Percentiles rank a stretch among this genome's conserved stretches.
Evolutionary conservation across 2,329 filamentous ascomycete species (phyloP).

Genomic region (Metarhizium brunneum): DNA sequence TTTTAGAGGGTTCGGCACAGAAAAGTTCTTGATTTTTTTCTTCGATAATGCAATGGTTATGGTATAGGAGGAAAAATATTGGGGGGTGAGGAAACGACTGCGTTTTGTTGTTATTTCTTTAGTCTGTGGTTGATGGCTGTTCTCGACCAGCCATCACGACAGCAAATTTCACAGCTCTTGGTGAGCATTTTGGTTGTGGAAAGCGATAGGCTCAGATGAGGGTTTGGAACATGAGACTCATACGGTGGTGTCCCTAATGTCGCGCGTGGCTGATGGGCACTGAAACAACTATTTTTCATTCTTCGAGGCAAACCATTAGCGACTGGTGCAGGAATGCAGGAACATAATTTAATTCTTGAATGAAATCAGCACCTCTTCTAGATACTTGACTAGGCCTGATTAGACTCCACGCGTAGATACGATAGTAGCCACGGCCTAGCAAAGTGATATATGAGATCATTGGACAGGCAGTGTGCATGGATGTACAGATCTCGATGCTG

Average conservation of each 20-base stretch:
- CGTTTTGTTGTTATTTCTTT: not conserved
- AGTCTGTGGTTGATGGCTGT: not conserved
- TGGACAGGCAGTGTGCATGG: not conserved
- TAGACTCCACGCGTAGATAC: not conserved
- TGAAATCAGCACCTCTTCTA: not conserved
- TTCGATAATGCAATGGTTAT: not conserved
- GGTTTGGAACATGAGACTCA: no score
- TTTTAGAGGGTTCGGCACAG: not conserved
- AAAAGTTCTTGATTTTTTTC: not conserved
- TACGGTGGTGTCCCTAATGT: no score
- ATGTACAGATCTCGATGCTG: constrained; percentile 18
- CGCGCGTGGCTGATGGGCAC: no score
- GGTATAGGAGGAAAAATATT: not conserved
- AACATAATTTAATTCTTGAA: not conserved
- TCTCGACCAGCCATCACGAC: not conserved
- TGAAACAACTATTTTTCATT: no score
- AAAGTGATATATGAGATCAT: not conserved
- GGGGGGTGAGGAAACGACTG: not conserved
- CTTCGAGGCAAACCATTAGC: not conserved
- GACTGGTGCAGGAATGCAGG: not conserved
- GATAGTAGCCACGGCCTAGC: not conserved
- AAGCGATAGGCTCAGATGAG: not conserved
- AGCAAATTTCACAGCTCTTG: not conserved
- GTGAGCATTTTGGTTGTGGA: not conserved
- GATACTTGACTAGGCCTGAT: not conserved